phyloP scores from a whole-genome alignment of 1,139 yeast species.

The Dujonia santamariae region DNA sequence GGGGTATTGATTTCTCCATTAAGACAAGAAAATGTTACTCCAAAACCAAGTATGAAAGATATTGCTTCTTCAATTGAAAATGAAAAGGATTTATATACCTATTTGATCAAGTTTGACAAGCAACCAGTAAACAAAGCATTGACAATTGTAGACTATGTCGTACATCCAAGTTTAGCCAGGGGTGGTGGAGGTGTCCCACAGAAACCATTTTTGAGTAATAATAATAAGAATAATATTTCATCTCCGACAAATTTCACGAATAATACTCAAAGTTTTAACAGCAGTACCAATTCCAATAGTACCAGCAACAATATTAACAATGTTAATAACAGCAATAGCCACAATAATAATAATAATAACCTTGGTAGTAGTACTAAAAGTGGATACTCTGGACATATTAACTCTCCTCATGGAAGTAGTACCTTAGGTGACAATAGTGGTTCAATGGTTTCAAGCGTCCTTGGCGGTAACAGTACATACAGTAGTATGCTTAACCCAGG shows the following conservation, averaged over 20 bases:
- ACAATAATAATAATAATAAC: too few relatives aligned
- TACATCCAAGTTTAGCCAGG: constrained; percentile 66
- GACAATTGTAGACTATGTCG: constrained; percentile 69
- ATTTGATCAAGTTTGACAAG: constrained; percentile 50
- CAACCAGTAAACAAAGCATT: constrained; percentile 36
- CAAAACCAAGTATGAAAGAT: constrained; percentile 66
- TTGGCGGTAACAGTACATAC: too few relatives aligned
- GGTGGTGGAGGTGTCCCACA: constrained; percentile 7
- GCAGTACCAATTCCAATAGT: too few relatives aligned
- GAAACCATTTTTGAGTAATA: constrained; percentile 34
- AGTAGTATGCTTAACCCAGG: too few relatives aligned
- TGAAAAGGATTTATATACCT: constrained; percentile 76
- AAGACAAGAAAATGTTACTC: constrained; percentile 30
- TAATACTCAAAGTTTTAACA: neutral
- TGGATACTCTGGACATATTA: too few relatives aligned
- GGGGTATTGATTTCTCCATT: constrained; percentile 84
- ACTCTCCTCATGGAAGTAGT: too few relatives aligned
- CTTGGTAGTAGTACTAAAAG: too few relatives aligned
- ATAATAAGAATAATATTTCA: neutral
- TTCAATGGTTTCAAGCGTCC: too few relatives aligned
- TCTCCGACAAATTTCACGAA: neutral
- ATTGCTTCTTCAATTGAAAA: constrained; percentile 77
- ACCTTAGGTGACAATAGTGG: too few relatives aligned
- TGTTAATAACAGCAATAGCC: too few relatives aligned
- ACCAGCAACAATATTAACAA: too few relatives aligned